Conservation (phyloP, 768 basidiomycete species). For the Chalciporus sphaerocephalus region DNA sequence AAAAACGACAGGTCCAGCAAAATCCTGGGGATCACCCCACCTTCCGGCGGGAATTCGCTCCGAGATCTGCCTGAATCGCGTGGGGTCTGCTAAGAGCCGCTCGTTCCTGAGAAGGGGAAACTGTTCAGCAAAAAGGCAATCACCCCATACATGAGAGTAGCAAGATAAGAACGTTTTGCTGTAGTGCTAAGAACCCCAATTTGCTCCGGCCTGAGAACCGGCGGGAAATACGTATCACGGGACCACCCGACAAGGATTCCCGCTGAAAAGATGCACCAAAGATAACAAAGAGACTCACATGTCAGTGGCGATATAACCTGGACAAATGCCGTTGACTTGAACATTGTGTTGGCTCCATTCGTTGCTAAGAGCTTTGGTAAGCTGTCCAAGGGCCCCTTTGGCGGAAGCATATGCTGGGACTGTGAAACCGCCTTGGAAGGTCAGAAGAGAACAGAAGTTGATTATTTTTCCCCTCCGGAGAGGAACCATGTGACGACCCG, state of each 20-base stretch:
- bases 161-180: slow-evolving; percentile 2
- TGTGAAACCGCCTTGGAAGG: slow-evolving; percentile 56
- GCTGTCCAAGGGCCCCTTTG: slow-evolving; percentile 80
- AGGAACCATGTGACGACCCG: slow-evolving; percentile 86
- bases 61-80: slow-evolving; percentile 59
- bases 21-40: slow-evolving; percentile 64
- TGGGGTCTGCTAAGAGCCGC: slow-evolving; percentile 56
- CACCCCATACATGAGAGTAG: neutral
- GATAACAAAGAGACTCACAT: slow-evolving; percentile 48
- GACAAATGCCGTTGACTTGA: slow-evolving; percentile 84
- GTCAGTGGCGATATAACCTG: slow-evolving; percentile 86
- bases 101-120: slow-evolving; percentile 49
- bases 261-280: neutral
- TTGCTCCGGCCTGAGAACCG: slow-evolving; percentile 1
- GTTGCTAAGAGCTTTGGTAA: slow-evolving; percentile 88
- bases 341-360: slow-evolving; percentile 90
- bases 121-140: slow-evolving; percentile 11
- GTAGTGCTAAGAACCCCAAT: slow-evolving; percentile 7
- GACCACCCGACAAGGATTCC: slow-evolving; percentile 1
- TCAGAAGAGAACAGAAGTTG: slow-evolving; percentile 56
- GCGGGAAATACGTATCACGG: slow-evolving; percentile 7
- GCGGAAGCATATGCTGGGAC: slow-evolving; percentile 91
- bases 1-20: slow-evolving; percentile 64
- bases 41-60: slow-evolving; percentile 66
- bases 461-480: slow-evolving; percentile 67